Evolutionary conservation across 805 yeast genomes (phyloP).

Genomic region (Metschnikowia arizonensis): DNA sequence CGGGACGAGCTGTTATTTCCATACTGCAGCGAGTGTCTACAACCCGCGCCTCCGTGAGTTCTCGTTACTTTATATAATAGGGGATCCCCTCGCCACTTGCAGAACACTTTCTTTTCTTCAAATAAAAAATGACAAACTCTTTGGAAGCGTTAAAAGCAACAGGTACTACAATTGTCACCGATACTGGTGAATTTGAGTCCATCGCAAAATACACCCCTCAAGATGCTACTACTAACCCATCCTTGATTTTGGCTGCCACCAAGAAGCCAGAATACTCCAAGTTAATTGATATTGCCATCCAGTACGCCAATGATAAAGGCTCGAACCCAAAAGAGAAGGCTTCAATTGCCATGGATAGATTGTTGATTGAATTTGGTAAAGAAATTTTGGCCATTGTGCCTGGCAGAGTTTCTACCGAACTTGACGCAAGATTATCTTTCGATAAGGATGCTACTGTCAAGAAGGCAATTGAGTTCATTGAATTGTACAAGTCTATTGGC

Average conservation of each 20-base stretch:
- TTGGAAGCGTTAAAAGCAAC: constrained; percentile 90
- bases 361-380: constrained; percentile 93
- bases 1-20: constrained; percentile 1
- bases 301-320: constrained; percentile 70
- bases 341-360: constrained; percentile 78
- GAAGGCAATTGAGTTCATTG: constrained; percentile 90
- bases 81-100: constrained; percentile 5
- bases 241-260: constrained; percentile 92
- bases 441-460: constrained; percentile 90
- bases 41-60: constrained; percentile 9
- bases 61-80: constrained; percentile 1
- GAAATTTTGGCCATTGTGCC: constrained; percentile 93
- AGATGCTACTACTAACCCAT: constrained; percentile 99
- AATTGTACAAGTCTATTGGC: constrained; percentile 79
- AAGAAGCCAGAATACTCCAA: constrained; percentile 85
- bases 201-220: constrained; percentile 98
- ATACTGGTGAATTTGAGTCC: constrained; percentile 97
- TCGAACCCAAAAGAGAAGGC: constrained; percentile 64
- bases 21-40: constrained; percentile 14
- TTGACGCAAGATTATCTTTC: constrained; percentile 96
- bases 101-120: not conserved
- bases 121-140: constrained; percentile 47
- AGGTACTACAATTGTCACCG: constrained; percentile 96
- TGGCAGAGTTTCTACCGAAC: constrained; percentile 99
- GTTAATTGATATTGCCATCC: constrained; percentile 87